These are phyloP conservation scores for Carpinus viminea DNA, from an alignment of 306 rosid species.

Conservation along the genomic window DNA sequence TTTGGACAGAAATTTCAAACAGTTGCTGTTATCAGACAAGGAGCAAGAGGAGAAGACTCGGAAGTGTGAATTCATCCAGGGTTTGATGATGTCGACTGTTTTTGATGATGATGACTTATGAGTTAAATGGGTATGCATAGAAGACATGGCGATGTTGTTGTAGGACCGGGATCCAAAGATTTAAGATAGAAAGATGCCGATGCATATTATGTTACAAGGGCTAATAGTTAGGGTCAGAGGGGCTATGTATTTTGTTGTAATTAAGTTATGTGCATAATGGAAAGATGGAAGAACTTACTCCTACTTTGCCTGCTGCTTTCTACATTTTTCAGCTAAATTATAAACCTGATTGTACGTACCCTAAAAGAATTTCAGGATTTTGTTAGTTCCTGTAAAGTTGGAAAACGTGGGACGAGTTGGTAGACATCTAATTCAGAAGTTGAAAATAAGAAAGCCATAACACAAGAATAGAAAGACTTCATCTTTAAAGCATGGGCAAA, in stretches of 20 bases:
- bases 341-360: not conserved
- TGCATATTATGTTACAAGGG: conserved; percentile 31
- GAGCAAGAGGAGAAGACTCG: conserved; percentile 71
- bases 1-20: conserved; percentile 54
- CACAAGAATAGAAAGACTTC: not conserved
- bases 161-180: conserved; percentile 6
- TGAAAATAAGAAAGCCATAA: not conserved
- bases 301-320: not conserved
- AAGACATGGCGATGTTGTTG: conserved; percentile 1
- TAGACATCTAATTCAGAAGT: too few relatives aligned
- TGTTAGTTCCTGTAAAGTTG: not conserved
- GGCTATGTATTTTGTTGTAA: conserved; percentile 36
- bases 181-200: conserved; percentile 20
- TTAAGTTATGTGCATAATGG: conserved; percentile 42
- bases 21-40: conserved; percentile 47
- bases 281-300: conserved; percentile 43
- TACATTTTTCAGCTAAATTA: not conserved
- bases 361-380: not conserved
- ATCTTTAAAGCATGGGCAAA: too few relatives aligned
- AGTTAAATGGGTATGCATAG: conserved; percentile 29
- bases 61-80: conserved; percentile 75
- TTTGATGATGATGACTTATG: conserved; percentile 56
- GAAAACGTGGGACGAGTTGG: not conserved
- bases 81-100: conserved; percentile 74
- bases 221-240: conserved; percentile 47